Evolutionary conservation across 1,284 basidiomycete genomes (phyloP), one percentile per base, ranked within the genome.

Genomic region (Apiotrichum domesticum): DNA sequence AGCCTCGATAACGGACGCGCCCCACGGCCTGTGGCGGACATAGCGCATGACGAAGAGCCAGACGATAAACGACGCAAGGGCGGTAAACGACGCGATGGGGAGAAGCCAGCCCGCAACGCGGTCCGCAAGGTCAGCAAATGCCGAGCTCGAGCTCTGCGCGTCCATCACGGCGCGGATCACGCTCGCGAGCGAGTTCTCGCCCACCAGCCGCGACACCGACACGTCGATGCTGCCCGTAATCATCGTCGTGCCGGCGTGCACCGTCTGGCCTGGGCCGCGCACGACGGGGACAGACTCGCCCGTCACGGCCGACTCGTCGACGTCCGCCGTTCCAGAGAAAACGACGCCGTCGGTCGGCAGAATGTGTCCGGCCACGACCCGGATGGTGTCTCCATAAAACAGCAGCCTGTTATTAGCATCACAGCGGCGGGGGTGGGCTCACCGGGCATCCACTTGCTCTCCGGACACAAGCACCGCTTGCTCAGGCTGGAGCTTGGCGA

Each of bases 251-350:
- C 80, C 80, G 0, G 80, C 79, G 45, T 77, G 72, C 39, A 80
- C 73, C 3, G 59, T 56, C 51, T 64, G 69, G 11, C 79, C 79
- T 0, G 61, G 42, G 6, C 50, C 51, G 66, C 80, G 80, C 51
- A 68, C 62, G 3, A 79, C 73, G 10, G 79, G 76, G 40, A 70
- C 61, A n/a, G 76, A 73, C 68, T 81, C 80, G 41, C 80, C 80
- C 0, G 79, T 81, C 60, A 80, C 70, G 59, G 77, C 77, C 4
- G 79, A 78, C 64, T 81, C 80, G 64, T 81, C 79, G 5, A 79
- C 72, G 42, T 75, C 71, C 49, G 75, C 78, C 6, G 66, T 58
- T 10, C 80, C 80, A 21, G 62, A 58, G 45, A 75, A 52, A 15
- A 81, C 70, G 32, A 72, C 53, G 14, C 80, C 80, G 60, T 81